phyloP scores from a whole-genome alignment of 495 filamentous ascomycete species.

The Jackrogersella multiformis region DNA sequence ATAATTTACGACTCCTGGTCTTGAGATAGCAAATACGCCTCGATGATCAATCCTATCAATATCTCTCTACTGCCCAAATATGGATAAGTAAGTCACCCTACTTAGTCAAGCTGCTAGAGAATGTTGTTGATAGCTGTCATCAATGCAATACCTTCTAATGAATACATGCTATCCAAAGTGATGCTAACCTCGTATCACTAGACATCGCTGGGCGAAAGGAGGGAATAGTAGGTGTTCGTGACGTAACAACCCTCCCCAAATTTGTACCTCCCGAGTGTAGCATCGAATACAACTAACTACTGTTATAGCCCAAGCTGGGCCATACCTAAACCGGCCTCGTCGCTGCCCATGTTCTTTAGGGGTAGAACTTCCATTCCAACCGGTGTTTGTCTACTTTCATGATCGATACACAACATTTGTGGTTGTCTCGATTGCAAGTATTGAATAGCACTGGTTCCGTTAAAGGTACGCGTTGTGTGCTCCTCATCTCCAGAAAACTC shows the following conservation, averaged over 20 bases:
- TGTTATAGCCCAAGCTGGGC: background rate
- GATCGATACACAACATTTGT: too few relatives aligned
- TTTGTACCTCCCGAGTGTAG: background rate
- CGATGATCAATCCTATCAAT: background rate
- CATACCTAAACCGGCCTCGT: background rate
- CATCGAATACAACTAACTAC: background rate
- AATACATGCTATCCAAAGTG: background rate
- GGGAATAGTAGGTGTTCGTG: background rate
- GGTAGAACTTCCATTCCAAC: too few relatives aligned
- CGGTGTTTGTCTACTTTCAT: too few relatives aligned
- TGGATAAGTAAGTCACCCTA: background rate
- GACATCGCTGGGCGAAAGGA: background rate
- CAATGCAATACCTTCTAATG: background rate
- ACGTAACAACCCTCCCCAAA: background rate
- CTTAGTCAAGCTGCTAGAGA: background rate
- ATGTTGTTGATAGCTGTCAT: background rate
- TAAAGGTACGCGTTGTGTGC: too few relatives aligned
- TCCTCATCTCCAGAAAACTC: too few relatives aligned
- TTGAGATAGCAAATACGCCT: too few relatives aligned
- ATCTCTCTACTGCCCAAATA: background rate
- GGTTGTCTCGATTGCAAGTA: too few relatives aligned
- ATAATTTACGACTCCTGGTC: too few relatives aligned
- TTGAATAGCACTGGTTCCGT: too few relatives aligned
- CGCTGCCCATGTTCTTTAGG: background rate
- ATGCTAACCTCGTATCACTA: slow-evolving; percentile 13